Evolutionary conservation across 257 asterid species (phyloP), one percentile per base, ranked within the genome.

Genomic region (Mentha longifolia): DNA sequence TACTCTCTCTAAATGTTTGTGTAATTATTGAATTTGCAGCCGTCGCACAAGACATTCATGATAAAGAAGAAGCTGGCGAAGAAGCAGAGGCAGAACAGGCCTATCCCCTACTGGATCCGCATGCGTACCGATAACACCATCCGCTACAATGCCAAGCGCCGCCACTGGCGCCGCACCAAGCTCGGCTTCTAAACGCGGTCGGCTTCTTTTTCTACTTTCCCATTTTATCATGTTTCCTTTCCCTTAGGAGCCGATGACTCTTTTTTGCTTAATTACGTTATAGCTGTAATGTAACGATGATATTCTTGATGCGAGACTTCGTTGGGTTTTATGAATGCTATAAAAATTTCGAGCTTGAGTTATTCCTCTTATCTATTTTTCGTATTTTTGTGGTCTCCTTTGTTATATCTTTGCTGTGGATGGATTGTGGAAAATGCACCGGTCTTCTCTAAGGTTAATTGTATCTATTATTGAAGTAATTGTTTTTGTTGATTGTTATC

Each of bases 121-220:
- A 85, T 88, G 92, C 80, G 96, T 30, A 88, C 97, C 33, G 96
- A 85, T 71, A 91, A 91, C 81, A 91, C 94, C 76, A 88, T 91
- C 81, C 94, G 94, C 77, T 91, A 88, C 94, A 91, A 91, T 69
- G 94, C 96, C 73, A 88, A 88, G 89, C 97, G 94, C 68, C 93
- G 96, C 78, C 96, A 91, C 56, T 91, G 97, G 97, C 96, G 97
- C 86, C 96, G 96, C 50, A 91, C 97, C 83, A 91, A 91, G 95
- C 97, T 91, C 68, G 97, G 97, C 2, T 91, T 87, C 79, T 91
- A 74, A 77, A 54, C 16, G 47, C 37, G 55, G 49, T 52, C 71
- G 51, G 22, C 42, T 55, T 61, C 62, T 9, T 35, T 22, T 62
- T 56, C 15, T 9, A 30, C 20, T 9, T 67, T 42, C 51, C 51